phyloP scores from a whole-genome alignment of 139 green algal genomes.

The Trebouxia sp. region DNA sequence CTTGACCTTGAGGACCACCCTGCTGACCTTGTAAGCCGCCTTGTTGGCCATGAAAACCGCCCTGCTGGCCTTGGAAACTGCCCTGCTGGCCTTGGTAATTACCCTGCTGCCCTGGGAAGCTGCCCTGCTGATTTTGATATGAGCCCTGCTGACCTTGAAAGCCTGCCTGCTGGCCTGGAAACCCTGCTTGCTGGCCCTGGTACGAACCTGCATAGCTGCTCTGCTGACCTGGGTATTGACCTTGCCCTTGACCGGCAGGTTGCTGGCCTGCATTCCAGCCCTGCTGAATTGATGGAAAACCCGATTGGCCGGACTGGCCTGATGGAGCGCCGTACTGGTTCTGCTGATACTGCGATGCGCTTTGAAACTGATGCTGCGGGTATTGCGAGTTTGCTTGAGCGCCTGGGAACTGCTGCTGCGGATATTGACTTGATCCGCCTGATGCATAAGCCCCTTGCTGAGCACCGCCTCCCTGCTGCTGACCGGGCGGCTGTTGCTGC shows the following conservation, averaged over 20 bases:
- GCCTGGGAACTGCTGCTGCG: neutral
- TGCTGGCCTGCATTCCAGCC: neutral
- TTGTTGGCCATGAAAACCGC: neutral
- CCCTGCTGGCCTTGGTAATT: neutral
- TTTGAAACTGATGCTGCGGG: conserved; percentile 1
- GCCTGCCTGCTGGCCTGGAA: neutral
- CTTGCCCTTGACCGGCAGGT: neutral
- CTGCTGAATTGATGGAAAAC: neutral
- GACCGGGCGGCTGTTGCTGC: neutral
- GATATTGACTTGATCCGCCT: neutral
- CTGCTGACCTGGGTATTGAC: neutral
- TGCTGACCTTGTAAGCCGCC: neutral
- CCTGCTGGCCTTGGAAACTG: neutral
- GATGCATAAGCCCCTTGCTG: neutral
- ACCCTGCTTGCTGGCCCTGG: no score
- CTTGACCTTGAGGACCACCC: no score
- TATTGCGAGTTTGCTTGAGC: neutral
- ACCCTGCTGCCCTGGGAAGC: conserved; percentile 9
- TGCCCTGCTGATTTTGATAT: neutral
- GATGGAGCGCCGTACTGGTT: neutral
- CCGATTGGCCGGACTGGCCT: neutral
- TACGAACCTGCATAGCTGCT: neutral
- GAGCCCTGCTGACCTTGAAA: neutral
- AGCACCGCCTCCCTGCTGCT: neutral
- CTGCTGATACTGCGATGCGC: neutral